A percentile compares a stretch with the other conserved stretches of the same genome.
These are phyloP conservation scores for Cladophialophora exuberans DNA, from an alignment of 2,329 filamentous ascomycete genomes.

Conservation along the genomic window DNA sequence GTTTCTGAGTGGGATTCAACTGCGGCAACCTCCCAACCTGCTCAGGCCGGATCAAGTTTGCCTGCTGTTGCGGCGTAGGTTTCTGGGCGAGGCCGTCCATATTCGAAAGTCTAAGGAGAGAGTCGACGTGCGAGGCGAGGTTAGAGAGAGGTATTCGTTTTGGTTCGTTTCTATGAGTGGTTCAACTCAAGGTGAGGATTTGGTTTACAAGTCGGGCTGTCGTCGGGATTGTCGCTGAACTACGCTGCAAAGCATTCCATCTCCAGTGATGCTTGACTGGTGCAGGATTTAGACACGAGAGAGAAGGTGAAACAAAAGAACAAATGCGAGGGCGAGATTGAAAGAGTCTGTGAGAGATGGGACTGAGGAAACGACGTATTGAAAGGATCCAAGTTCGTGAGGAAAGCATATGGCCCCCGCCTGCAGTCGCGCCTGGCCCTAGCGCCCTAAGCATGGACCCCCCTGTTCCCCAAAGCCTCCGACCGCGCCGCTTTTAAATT, in stretches of 20 bases:
- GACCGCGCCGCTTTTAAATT: too few species aligned
- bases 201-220: not conserved
- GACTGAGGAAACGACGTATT: too few species aligned
- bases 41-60: conserved; percentile 55
- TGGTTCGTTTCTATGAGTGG: not conserved
- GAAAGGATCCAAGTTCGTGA: too few species aligned
- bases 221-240: not conserved
- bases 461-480: too few species aligned
- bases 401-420: too few species aligned
- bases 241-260: not conserved
- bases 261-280: not conserved
- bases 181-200: not conserved
- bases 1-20: conserved; percentile 58
- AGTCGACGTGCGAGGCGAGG: not conserved
- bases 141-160: not conserved
- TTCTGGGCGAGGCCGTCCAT: conserved; percentile 21
- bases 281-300: too few species aligned
- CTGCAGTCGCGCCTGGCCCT: too few species aligned
- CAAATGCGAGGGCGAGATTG: too few species aligned
- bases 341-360: too few species aligned
- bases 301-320: too few species aligned
- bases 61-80: conserved; percentile 42
- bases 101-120: not conserved
- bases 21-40: conserved; percentile 57
- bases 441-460: too few species aligned